Base-by-base conservation (phyloP, 2,329 filamentous ascomycete genomes). In the Aspergillus cejpii region DNA sequence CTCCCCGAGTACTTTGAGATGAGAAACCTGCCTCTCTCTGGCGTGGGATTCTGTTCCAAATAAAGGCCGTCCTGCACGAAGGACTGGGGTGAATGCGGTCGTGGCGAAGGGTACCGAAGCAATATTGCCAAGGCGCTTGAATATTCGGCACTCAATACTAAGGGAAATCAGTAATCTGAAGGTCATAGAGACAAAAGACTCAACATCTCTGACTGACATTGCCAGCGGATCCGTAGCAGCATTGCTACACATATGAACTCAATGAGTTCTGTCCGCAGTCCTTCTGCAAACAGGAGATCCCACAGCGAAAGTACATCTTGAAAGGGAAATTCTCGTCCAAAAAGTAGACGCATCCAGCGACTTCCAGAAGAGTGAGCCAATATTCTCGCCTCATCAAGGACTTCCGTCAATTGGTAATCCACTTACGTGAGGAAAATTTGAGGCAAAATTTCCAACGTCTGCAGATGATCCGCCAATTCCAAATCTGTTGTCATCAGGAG, bases 191-290 rank as follows among this genome's bases (percentile, higher is more conserved):
- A 11, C 6, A 37, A 33, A 34, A n/a, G 26, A 33, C 5, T 23
- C n/a, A 19, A 8, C 11, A n/a, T 28, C 11, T 33, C 6, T 12
- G 19, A 57, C 84, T 73, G 70, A 92, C 87, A 71, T 55, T 90
- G 80, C 90, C 90, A 96, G 45, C 91, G 81, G 55, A 97, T 88
- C 40, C 92, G 80, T 37, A 98, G 73, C 19, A 98, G 73, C 90
- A 98, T 97, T 5, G 89, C 84, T 41, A 96, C 81, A 55, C 90
- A 96, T n/a, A 96, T 83, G 44, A 92, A 76, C 60, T 97, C 88
- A 54, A 97, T 81, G 24, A 97, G 72, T 39, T 89, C 81, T 21
- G 95, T 69, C 0, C 79, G 77, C 6, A 91, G 78, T 57, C 95
- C 90, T 58, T 94, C 81, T 1, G 90, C 86, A 62, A 98, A 94